Conservation (phyloP, 2,329 filamentous ascomycete genomes). For the Magnaporthiopsis incrustans region DNA sequence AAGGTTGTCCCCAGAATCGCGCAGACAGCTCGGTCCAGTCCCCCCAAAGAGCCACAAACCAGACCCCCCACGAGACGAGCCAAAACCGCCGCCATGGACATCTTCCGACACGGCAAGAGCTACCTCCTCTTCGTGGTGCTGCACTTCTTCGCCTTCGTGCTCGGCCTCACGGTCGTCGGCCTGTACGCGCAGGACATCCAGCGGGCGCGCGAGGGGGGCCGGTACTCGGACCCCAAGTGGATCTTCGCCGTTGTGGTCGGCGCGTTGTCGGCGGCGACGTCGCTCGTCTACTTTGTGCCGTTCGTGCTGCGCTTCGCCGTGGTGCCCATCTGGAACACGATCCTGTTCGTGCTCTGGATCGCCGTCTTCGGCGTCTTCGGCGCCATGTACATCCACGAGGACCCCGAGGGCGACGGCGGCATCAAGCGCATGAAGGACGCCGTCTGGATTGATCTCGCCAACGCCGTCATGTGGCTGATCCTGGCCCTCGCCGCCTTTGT, state of each 20-base stretch:
- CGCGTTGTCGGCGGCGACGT: constrained; percentile 55
- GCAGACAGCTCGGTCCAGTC: not conserved
- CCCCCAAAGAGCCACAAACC: not conserved
- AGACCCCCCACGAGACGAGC: not conserved
- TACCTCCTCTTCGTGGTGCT: constrained; percentile 51
- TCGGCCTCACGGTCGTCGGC: constrained; percentile 69
- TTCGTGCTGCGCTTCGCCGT: constrained; percentile 45
- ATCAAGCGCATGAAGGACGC: constrained; percentile 76
- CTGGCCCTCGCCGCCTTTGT: constrained; percentile 46
- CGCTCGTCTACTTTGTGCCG: constrained; percentile 57
- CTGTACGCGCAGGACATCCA: constrained; percentile 68
- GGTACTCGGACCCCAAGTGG: constrained; percentile 60
- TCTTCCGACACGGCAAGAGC: constrained; percentile 32
- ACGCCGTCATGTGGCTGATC: constrained; percentile 68
- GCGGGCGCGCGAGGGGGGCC: constrained; percentile 38
- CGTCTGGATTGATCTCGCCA: constrained; percentile 73
- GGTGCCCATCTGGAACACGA: constrained; percentile 59
- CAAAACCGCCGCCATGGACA: constrained; percentile 30
- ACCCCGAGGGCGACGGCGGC: constrained; percentile 54
- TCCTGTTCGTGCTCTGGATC: constrained; percentile 73
- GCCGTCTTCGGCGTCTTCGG: constrained; percentile 79
- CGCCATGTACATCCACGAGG: constrained; percentile 64
- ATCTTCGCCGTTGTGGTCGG: constrained; percentile 68
- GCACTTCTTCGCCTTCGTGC: constrained; percentile 69
- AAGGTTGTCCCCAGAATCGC: not conserved